phyloP scores from a whole-genome alignment of 176 grass and related monocot genomes.

The Thalia dealbata region DNA sequence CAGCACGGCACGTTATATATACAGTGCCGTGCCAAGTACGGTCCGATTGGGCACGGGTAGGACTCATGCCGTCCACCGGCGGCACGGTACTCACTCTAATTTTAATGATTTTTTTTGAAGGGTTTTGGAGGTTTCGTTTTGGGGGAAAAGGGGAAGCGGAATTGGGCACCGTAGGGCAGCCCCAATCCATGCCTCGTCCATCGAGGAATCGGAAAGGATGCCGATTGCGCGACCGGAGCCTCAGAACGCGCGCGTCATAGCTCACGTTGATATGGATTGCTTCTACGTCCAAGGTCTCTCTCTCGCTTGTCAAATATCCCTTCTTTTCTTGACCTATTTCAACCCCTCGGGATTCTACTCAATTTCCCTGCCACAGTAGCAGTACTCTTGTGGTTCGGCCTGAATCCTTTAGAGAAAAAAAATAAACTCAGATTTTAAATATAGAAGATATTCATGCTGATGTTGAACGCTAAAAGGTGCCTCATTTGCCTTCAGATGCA shows the following conservation, averaged over 20 bases:
- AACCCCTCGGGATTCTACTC: not conserved
- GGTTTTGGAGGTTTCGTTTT: not conserved
- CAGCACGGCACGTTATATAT: too few relatives aligned
- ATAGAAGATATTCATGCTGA: not conserved
- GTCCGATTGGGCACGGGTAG: too few relatives aligned
- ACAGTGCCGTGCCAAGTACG: too few relatives aligned
- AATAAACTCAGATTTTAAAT: not conserved
- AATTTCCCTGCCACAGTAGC: not conserved
- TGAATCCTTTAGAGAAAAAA: not conserved
- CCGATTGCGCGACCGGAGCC: constrained; percentile 66
- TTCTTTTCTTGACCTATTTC: not conserved
- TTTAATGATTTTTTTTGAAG: not conserved
- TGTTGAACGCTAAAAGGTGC: not conserved
- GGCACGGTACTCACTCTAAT: too few relatives aligned
- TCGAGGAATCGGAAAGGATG: constrained; percentile 24
- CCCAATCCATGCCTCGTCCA: not conserved
- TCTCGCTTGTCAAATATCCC: not conserved
- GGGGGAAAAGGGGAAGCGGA: not conserved
- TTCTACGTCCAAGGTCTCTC: constrained; percentile 91
- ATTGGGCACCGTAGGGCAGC: not conserved
- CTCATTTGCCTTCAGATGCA: not conserved
- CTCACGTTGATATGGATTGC: constrained; percentile 90
- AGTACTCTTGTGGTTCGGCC: not conserved
- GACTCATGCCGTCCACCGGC: too few relatives aligned
- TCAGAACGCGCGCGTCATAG: constrained; percentile 71